A percentile compares a stretch with the other conserved stretches of the same genome.
phyloP scores from a whole-genome alignment of 257 asterid species.

The Ligustrum vulgare region DNA sequence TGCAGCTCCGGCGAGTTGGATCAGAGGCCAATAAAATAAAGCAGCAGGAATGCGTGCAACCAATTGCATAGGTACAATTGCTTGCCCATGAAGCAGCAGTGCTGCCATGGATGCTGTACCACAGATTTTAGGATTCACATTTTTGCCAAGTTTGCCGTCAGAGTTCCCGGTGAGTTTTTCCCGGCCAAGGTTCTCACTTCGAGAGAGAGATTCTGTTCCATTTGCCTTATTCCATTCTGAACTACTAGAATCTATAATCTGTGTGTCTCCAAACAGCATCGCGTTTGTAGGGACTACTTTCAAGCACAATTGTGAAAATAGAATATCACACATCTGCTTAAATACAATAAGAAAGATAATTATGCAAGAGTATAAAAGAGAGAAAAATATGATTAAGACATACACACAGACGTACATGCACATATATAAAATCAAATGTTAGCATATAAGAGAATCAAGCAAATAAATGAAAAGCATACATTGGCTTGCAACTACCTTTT shows the following conservation, averaged over 20 bases:
- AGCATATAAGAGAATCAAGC: neutral
- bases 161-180: slow-evolving; percentile 54
- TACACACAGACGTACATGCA: neutral
- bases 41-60: slow-evolving; percentile 99
- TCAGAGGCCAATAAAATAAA: slow-evolving; percentile 94
- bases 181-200: slow-evolving; percentile 32
- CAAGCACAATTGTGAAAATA: slow-evolving; percentile 89
- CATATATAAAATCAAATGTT: slow-evolving; percentile 6
- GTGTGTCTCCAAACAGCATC: slow-evolving; percentile 51
- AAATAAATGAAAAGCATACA: slow-evolving; percentile 10
- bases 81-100: slow-evolving; percentile 86
- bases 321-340: slow-evolving; percentile 94
- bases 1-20: slow-evolving; percentile 98
- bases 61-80: slow-evolving; percentile 98
- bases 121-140: slow-evolving; percentile 38
- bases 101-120: slow-evolving; percentile 96
- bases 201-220: slow-evolving; percentile 41
- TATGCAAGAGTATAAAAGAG: slow-evolving; percentile 13
- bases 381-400: neutral
- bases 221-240: slow-evolving; percentile 57
- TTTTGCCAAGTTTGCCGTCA: slow-evolving; percentile 45
- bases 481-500: neutral
- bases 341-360: slow-evolving; percentile 28
- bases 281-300: slow-evolving; percentile 59
- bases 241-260: slow-evolving; percentile 49